phyloP scores from a whole-genome alignment of 352 stramenopile species.

The Phytophthora capsici region DNA sequence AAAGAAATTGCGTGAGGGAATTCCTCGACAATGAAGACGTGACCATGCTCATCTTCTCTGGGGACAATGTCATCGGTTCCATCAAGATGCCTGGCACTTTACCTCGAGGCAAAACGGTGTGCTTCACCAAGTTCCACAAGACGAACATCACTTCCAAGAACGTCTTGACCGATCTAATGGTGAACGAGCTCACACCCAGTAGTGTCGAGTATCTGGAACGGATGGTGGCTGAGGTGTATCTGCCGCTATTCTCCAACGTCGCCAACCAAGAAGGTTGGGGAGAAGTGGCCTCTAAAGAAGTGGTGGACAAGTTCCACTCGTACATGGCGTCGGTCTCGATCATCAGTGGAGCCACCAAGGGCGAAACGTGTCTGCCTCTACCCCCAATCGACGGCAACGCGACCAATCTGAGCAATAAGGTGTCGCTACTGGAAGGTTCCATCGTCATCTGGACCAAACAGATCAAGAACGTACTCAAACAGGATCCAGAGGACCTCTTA shows the following conservation, averaged over 20 bases:
- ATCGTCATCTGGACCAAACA: conserved; percentile 99
- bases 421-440: conserved; percentile 96
- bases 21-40: conserved; percentile 90
- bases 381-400: conserved; percentile 91
- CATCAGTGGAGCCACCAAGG: conserved; percentile 96
- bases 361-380: conserved; percentile 96
- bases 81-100: conserved; percentile 91
- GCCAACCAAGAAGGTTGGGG: conserved; percentile 96
- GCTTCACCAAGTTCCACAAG: conserved; percentile 92
- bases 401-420: conserved; percentile 89
- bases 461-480: conserved; percentile 98
- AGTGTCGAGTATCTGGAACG: conserved; percentile 96
- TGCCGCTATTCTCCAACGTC: conserved; percentile 96
- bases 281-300: conserved; percentile 96
- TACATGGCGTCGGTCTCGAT: conserved; percentile 97
- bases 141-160: conserved; percentile 82
- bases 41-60: conserved; percentile 89
- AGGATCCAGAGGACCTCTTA: conserved; percentile 96
- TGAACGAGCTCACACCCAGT: conserved; percentile 87
- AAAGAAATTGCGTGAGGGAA: conserved; percentile 82
- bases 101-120: conserved; percentile 90
- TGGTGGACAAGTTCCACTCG: conserved; percentile 97
- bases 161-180: conserved; percentile 86
- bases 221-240: conserved; percentile 94
- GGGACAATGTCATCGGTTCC: conserved; percentile 83